Percentiles rank a stretch among this genome's conserved stretches.
Evolutionary conservation across 2,329 filamentous ascomycete species (phyloP).

Genomic region (Fusarium setosum): DNA sequence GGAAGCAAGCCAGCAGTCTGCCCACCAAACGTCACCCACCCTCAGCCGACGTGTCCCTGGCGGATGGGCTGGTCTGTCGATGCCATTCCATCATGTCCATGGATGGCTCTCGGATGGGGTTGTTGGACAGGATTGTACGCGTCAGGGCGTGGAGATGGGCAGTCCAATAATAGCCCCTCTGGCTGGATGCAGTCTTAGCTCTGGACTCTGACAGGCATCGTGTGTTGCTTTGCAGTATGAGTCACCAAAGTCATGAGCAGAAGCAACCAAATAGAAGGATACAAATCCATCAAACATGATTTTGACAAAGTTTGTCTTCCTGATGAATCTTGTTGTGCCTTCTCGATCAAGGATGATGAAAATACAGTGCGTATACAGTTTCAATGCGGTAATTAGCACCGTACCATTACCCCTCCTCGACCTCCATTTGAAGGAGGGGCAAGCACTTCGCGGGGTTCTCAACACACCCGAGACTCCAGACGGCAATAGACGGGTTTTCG

Average conservation of each 20-base stretch:
- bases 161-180: not conserved
- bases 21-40: slow-evolving; percentile 16
- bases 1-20: not conserved
- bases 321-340: not conserved
- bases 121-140: slow-evolving; percentile 10
- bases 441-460: not conserved
- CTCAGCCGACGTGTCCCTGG: slow-evolving; percentile 17
- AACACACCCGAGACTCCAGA: not conserved
- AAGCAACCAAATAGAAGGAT: too few species aligned
- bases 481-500: slow-evolving; percentile 2
- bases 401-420: not conserved
- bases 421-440: too few species aligned
- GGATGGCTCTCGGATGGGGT: not conserved
- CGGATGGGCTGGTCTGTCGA: slow-evolving; percentile 17
- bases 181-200: not conserved
- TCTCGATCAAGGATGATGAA: not conserved
- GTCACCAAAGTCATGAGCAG: too few species aligned
- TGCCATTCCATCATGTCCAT: slow-evolving; percentile 11
- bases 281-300: not conserved
- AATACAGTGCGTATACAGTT: not conserved
- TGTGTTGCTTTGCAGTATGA: too few species aligned
- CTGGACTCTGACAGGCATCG: not conserved
- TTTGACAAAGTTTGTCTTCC: slow-evolving; percentile 12
- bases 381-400: not conserved
- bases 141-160: slow-evolving; percentile 3